Evolutionary conservation across 106 monocot species (phyloP), one percentile per base, ranked within the genome.

Genomic region (Agapanthus africanus): DNA sequence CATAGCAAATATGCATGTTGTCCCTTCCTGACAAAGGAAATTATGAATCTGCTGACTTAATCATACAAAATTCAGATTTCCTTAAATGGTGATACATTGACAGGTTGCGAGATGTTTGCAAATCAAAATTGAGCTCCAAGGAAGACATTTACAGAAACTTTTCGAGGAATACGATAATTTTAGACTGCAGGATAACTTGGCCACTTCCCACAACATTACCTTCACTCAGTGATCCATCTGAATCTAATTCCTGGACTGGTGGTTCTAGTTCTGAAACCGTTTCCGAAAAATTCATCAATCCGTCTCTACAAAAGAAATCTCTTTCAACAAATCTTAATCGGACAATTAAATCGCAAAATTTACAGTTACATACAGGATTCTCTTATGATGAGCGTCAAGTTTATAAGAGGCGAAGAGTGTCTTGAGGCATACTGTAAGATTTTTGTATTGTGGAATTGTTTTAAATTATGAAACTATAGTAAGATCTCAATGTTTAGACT

Each of bases 121-220:
- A 30, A 57, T 57, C 56, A 57, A 30, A 31, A 57, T 57, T 57
- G 56, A 57, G 31, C 56, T 30, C 30, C 56, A 57, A 57, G 56
- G 56, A 30, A 57, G 56, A 57, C 31, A 57, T 30, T 13, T 57
- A 3, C 30, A 57, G 30, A 57, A 57, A 57, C 56, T 57, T 57
- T 57, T 30, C 10, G 30, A 57, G 30, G 56, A 57, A 31, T 14
- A 57, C 10, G 10, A 57, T 31, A 30, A 57, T 57, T 57, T 57
- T 57, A 57, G 30, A 57, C 31, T 30, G 1, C 56, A 57, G 56
- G 31, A 57, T 10, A 57, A 13, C 27, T 18, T 57, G 56, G 30
- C 30, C 56, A 30, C 52, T 4, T 52, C 6, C 52, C 25, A 52
- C 8, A 11, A 25, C 52, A 52, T 22, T 52, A 52, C 21, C 52